These are phyloP conservation scores for Ophiostoma quercus DNA, from an alignment of 2,329 filamentous ascomycete species.

Conservation along the genomic window DNA sequence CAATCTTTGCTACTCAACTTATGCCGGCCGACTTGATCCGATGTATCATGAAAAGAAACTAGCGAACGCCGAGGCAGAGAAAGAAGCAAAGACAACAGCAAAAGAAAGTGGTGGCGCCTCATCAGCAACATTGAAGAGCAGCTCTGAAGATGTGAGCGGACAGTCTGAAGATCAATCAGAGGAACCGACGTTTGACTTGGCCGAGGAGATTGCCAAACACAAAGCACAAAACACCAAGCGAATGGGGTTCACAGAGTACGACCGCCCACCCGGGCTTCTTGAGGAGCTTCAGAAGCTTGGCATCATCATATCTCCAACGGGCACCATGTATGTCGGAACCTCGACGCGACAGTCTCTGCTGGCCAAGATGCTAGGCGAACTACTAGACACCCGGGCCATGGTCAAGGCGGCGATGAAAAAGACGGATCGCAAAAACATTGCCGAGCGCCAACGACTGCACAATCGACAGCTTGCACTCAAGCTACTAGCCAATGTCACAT, in stretches of 20 bases:
- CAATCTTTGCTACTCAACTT: slow-evolving; percentile 98
- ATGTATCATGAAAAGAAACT: slow-evolving; percentile 22
- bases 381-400: slow-evolving; percentile 94
- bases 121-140: neutral
- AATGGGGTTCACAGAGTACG: slow-evolving; percentile 88
- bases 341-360: slow-evolving; percentile 83
- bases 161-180: neutral
- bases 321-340: slow-evolving; percentile 88
- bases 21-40: slow-evolving; percentile 65
- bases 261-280: slow-evolving; percentile 68
- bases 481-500: slow-evolving; percentile 96
- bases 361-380: slow-evolving; percentile 94
- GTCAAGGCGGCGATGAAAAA: slow-evolving; percentile 95
- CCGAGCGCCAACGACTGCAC: slow-evolving; percentile 81
- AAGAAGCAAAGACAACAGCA: neutral
- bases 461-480: slow-evolving; percentile 93
- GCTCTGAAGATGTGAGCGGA: neutral
- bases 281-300: slow-evolving; percentile 70
- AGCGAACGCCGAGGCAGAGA: neutral
- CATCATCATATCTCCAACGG: slow-evolving; percentile 90
- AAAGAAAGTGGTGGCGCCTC: neutral
- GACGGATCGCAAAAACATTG: slow-evolving; percentile 56
- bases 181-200: neutral
- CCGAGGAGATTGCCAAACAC: slow-evolving; percentile 11
- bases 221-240: slow-evolving; percentile 55